Base-by-base conservation (phyloP, 257 asterid species). In the Solanum rostratum region DNA sequence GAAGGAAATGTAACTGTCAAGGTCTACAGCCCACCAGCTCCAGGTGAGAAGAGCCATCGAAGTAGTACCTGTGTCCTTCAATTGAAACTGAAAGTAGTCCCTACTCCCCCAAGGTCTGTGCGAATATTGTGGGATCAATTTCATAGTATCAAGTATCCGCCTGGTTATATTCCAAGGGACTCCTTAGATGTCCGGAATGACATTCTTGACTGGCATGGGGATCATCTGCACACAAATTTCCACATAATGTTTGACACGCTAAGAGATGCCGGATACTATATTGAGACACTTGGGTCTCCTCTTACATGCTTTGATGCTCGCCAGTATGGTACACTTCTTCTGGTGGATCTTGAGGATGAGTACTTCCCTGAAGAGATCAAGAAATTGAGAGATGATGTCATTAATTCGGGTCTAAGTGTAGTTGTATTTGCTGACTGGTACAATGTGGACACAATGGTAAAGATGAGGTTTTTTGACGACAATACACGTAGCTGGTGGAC, bases 401-500 rank as follows among this genome's bases (percentile, higher is more conserved):
- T 90, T 82, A 87, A 91, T 73, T 89, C 89, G 79, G 97, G 98
- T 71, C 88, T 97, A 59, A 95, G 98, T 85, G 87, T 97, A 87
- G 97, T 88, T 65, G 98, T 95, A 69, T 97, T 97, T 90, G 98
- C 99, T 79, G 98, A 97, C 86, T 97, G 99, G 99, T 97, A 97
- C 86, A 97, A 95, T 82, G 97, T 97, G 86, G 98, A 95, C 74
- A 91, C 99, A 33, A 97, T 97, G 99, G 90, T 97, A 90, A 97
- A 94, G 88, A 97, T 97, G 98, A 95, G 95, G 88, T 97, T 97
- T 87, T 97, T 95, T 86, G 98, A 97, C 86, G 99, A 97, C 82
- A 95, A 97, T 86, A 97, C 99, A 14, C 90, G 98, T 86, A 97
- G 98, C 89, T 95, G 98, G 99, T 97, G 99, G 99, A 95, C 99